Percentiles rank a stretch among this genome's conserved stretches.
Conservation (phyloP, 371 early-diverging fungal genomes). For the Haplosporangium sp. region DNA sequence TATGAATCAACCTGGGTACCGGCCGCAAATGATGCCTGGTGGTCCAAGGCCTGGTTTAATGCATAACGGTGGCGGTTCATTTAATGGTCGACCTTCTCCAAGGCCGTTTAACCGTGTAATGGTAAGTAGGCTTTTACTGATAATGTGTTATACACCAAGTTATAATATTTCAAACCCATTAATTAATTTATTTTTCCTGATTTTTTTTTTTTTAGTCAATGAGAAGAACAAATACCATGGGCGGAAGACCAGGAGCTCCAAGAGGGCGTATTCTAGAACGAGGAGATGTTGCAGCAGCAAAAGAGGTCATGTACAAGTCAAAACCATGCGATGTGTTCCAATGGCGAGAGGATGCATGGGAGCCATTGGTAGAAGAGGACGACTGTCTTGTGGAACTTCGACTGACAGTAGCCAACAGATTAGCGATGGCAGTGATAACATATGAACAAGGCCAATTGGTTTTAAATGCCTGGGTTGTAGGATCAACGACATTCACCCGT, state of each 20-base stretch:
- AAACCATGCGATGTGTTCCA: constrained; percentile 54
- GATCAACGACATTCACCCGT: constrained; percentile 47
- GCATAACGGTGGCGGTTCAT: constrained; percentile 16
- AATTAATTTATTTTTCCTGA: background rate
- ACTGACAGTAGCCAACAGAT: constrained; percentile 44
- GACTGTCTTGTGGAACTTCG: constrained; percentile 45
- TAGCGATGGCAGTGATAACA: constrained; percentile 54
- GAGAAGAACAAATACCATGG: constrained; percentile 41
- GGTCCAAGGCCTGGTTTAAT: constrained; percentile 25
- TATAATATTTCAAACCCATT: background rate
- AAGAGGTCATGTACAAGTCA: constrained; percentile 46
- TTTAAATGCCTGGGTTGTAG: constrained; percentile 56
- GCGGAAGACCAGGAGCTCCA: constrained; percentile 7
- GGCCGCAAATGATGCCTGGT: constrained; percentile 39
- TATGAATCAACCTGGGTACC: constrained; percentile 30
- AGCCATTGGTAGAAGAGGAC: constrained; percentile 52
- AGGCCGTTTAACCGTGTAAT: constrained; percentile 33
- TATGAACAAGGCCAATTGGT: constrained; percentile 40
- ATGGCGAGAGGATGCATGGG: constrained; percentile 54
- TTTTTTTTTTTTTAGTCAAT: constrained; percentile 33
- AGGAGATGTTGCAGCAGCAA: constrained; percentile 36
- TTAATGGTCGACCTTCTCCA: constrained; percentile 29
- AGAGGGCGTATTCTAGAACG: constrained; percentile 21
- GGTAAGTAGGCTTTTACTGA: constrained; percentile 16
- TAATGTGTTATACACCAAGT: background rate